phyloP scores from a whole-genome alignment of 2,329 filamentous ascomycete species.

The Verticillium albo-atrum region DNA sequence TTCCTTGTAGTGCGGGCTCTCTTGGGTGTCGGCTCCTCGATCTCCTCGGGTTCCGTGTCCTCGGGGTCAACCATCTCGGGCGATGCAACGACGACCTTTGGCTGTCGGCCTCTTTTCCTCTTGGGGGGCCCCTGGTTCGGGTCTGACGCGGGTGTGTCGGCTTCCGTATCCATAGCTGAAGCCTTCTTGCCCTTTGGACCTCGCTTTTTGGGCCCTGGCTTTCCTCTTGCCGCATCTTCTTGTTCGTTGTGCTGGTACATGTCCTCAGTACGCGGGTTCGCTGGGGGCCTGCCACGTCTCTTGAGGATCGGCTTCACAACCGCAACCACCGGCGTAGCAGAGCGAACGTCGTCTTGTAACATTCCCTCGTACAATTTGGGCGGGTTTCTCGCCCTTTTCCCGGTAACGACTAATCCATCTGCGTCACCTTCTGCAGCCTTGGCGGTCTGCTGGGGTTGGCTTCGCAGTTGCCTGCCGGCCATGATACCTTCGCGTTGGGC shows the following conservation, averaged over 20 bases:
- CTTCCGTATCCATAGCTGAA: conserved; percentile 7
- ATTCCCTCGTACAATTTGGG: conserved; percentile 47
- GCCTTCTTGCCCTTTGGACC: conserved; percentile 7
- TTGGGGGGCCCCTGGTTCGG: conserved; percentile 4
- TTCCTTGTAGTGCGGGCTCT: conserved; percentile 7
- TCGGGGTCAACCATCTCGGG: background rate
- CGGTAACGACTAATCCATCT: conserved; percentile 34
- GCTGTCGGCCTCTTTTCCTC: conserved; percentile 12
- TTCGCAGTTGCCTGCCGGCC: conserved; percentile 47
- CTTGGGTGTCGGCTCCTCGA: conserved; percentile 6
- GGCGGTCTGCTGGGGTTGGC: conserved; percentile 52
- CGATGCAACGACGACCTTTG: conserved; percentile 6
- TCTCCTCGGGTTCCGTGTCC: background rate
- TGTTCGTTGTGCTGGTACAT: background rate
- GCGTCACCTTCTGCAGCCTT: conserved; percentile 47
- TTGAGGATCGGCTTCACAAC: conserved; percentile 11
- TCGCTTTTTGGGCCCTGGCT: conserved; percentile 4
- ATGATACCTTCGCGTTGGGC: conserved; percentile 52
- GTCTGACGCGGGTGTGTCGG: conserved; percentile 7
- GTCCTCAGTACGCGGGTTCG: background rate
- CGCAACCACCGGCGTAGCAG: conserved; percentile 38
- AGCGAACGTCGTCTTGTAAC: conserved; percentile 45
- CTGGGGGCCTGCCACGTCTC: conserved; percentile 21
- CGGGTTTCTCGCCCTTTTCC: conserved; percentile 50
- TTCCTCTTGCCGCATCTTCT: background rate